Evolutionary conservation across 2,329 filamentous ascomycete species (phyloP), one percentile per base, ranked within the genome.

Genomic region (Fusarium nematophilum): DNA sequence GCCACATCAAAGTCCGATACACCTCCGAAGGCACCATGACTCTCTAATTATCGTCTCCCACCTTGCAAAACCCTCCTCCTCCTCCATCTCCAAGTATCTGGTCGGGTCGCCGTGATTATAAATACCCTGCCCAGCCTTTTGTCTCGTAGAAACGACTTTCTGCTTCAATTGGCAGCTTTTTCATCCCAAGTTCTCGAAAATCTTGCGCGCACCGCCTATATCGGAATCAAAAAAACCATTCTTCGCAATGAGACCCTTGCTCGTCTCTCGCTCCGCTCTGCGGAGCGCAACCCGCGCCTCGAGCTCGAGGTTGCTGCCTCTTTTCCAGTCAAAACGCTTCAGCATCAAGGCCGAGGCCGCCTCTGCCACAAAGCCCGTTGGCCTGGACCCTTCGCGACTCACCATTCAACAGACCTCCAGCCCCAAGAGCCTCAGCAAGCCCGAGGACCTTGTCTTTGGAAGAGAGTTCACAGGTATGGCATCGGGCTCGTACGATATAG

Each of bases 381-480:
- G 86, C 51, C 85, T 98, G 64, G 92, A 98, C 75, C 79, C 90
- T n/a, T 84, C 87, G 31, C 90, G 89, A 76, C 86, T 98, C 57
- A 81, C 83, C 42, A 83, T 97, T 71, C 88, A 87, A 55, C 87
- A 89, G 78, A 96, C 91, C 2, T 84, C 81, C 7, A 86, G 83
- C 4, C 95, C 94, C 9, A 95, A 94, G 77, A 75, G 84, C 25
- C 81, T 94, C 50, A 82, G 84, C 60, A 88, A 93, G 48, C 86
- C 90, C 11, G 86, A 94, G 73, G 88, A 96, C 62, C 87, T 99
- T 50, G 82, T 98, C 62, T 99, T 99, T 76, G 95, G 95, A 62
- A 86, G 86, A 65, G 90, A 88, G 43, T 99, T 99, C 77, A 97
- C 95, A 70, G 93, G 92, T 93, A 79, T 14, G 53, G 75, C 55